These are phyloP conservation scores for Schizosaccharomyces japonicus DNA, from an alignment of 805 yeast genomes.

Conservation along the genomic window DNA sequence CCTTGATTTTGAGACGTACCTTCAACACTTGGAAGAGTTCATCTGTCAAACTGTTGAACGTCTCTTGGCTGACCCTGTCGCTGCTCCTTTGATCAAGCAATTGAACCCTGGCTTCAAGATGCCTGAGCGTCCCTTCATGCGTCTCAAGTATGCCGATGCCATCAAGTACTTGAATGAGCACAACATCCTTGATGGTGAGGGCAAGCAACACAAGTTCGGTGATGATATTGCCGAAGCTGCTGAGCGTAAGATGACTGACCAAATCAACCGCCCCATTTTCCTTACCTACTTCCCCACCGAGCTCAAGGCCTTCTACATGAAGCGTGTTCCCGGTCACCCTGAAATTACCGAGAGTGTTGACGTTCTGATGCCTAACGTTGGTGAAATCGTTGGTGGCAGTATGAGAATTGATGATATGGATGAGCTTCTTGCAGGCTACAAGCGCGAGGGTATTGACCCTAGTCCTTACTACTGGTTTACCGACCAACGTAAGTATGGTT, in stretches of 20 bases:
- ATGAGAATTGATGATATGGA: constrained; percentile 77
- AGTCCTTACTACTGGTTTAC: constrained; percentile 84
- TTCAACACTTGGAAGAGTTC: constrained; percentile 62
- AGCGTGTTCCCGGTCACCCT: constrained; percentile 66
- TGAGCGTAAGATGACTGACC: constrained; percentile 94
- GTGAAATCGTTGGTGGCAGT: constrained; percentile 96
- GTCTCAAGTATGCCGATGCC: constrained; percentile 80
- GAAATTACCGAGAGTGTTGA: constrained; percentile 96
- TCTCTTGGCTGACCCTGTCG: constrained; percentile 70
- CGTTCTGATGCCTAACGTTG: constrained; percentile 95
- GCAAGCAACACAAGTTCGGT: constrained; percentile 78
- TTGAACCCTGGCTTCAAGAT: constrained; percentile 77
- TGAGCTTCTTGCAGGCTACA: constrained; percentile 72
- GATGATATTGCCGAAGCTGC: constrained; percentile 99
- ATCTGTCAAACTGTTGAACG: constrained; percentile 45
- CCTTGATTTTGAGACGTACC: constrained; percentile 63
- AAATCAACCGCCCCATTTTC: constrained; percentile 75
- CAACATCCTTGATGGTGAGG: constrained; percentile 35
- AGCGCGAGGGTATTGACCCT: constrained; percentile 71
- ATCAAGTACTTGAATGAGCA: constrained; percentile 91
- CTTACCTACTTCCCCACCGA: constrained; percentile 88
- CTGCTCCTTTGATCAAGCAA: constrained; percentile 72
- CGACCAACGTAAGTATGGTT: constrained; percentile 89
- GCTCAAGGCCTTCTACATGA: constrained; percentile 95
- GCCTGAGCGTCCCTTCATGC: constrained; percentile 67